Percentiles rank a stretch among this genome's conserved stretches.
Evolutionary conservation across 1,284 basidiomycete species (phyloP).

Genomic region (Ceratobasidium sp.): DNA sequence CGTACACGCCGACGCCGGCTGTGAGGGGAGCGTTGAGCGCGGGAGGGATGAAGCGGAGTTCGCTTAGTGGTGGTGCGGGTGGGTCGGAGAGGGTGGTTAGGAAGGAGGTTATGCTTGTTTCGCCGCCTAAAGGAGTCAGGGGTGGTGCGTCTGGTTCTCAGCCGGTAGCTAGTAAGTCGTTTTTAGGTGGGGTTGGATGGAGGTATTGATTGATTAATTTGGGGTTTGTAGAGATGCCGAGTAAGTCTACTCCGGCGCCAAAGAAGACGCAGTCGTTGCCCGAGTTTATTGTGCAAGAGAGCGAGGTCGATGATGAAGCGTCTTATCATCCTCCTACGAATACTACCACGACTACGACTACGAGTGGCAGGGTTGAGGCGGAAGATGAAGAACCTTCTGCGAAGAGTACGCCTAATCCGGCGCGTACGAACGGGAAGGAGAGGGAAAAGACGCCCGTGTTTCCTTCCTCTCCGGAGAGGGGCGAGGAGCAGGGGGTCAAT

Average conservation of each 20-base stretch:
- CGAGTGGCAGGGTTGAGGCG: background rate
- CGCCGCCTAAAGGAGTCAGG: constrained; percentile 1
- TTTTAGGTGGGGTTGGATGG: background rate
- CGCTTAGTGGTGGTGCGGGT: background rate
- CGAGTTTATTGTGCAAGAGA: background rate
- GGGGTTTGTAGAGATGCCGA: background rate
- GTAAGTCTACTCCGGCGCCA: constrained; percentile 2
- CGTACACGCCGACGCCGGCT: constrained; percentile 16
- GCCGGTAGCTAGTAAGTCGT: constrained; percentile 10
- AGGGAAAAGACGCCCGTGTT: too few relatives aligned
- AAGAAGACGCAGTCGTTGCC: background rate
- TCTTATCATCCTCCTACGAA: background rate
- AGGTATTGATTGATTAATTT: background rate
- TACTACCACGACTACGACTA: background rate
- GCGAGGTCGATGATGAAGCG: background rate
- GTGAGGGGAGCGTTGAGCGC: background rate
- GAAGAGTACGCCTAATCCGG: too few relatives aligned
- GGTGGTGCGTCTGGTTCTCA: background rate
- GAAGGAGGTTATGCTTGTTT: background rate
- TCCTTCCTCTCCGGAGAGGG: too few relatives aligned
- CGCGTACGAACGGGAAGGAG: too few relatives aligned
- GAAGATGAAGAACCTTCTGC: too few relatives aligned
- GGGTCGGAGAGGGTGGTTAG: background rate
- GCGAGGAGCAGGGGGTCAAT: too few relatives aligned
- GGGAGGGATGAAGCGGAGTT: background rate